phyloP scores from a whole-genome alignment of 1,139 yeast species.

The Kodamaea ohmeri region DNA sequence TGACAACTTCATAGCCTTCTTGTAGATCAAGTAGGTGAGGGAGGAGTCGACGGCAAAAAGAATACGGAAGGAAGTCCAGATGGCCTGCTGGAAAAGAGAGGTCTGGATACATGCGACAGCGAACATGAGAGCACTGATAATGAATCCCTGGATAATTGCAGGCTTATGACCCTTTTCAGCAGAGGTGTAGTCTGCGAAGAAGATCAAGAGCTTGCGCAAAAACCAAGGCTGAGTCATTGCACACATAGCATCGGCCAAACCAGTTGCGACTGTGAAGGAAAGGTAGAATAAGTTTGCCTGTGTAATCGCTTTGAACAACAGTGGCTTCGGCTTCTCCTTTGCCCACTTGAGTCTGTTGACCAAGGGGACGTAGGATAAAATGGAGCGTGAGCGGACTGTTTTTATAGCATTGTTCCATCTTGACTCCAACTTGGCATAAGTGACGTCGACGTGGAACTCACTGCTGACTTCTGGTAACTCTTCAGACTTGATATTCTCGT shows the following conservation, averaged over 20 bases:
- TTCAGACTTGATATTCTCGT: constrained; percentile 21
- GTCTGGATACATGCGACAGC: constrained; percentile 18
- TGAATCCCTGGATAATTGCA: constrained; percentile 25
- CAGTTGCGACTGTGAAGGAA: constrained; percentile 11
- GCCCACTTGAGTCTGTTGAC: constrained; percentile 9
- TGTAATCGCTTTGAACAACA: constrained; percentile 19
- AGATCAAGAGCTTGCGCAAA: constrained; percentile 22
- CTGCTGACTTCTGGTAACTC: constrained; percentile 21
- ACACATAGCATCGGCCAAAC: constrained; percentile 15
- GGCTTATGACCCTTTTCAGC: constrained; percentile 14
- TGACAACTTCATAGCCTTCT: constrained; percentile 26
- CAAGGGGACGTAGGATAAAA: constrained; percentile 8
- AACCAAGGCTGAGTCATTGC: constrained; percentile 23
- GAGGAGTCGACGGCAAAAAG: constrained; percentile 21
- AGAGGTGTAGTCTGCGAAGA: constrained; percentile 15
- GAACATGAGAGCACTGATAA: constrained; percentile 20
- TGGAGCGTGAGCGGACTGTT: constrained; percentile 3
- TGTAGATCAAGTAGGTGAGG: constrained; percentile 23
- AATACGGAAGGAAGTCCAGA: constrained; percentile 17
- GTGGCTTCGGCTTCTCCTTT: constrained; percentile 16
- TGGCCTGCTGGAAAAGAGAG: constrained; percentile 21
- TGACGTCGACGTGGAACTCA: constrained; percentile 12
- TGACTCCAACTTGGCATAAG: constrained; percentile 10
- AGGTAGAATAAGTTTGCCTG: constrained; percentile 15
- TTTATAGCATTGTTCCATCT: constrained; percentile 13